Evolutionary conservation across 768 basidiomycete species (phyloP).

Genomic region (Phaffia australis): DNA sequence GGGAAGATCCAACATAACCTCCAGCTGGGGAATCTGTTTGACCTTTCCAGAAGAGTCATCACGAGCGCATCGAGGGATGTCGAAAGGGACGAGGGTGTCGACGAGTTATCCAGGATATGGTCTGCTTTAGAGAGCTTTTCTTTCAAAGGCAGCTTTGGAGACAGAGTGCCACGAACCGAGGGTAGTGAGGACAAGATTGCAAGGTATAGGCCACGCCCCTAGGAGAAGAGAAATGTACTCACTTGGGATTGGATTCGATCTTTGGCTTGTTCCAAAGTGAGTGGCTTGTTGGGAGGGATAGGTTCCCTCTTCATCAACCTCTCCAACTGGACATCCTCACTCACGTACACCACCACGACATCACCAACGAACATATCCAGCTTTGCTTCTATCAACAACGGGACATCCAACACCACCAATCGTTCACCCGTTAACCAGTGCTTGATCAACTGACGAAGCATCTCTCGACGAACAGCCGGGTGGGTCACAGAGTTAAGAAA

Average conservation of each 20-base stretch:
- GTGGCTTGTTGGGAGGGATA: conserved; percentile 44
- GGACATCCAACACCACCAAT: conserved; percentile 77
- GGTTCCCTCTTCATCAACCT: conserved; percentile 18
- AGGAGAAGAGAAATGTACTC: not conserved
- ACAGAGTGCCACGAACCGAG: too few relatives aligned
- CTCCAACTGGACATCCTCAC: not conserved
- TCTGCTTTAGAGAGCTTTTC: conserved; percentile 78
- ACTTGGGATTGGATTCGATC: conserved; percentile 70
- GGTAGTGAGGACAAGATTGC: too few relatives aligned
- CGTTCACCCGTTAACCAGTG: conserved; percentile 69
- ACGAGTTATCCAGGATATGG: conserved; percentile 78
- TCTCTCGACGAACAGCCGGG: conserved; percentile 72
- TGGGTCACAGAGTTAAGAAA: conserved; percentile 77
- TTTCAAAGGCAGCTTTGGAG: conserved; percentile 45
- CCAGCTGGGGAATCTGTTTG: conserved; percentile 37
- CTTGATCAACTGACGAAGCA: conserved; percentile 56
- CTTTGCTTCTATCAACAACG: conserved; percentile 78
- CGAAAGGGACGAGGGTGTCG: conserved; percentile 56
- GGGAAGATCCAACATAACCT: conserved; percentile 47
- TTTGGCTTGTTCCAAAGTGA: conserved; percentile 55
- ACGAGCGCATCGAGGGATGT: conserved; percentile 46
- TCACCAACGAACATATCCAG: conserved; percentile 72
- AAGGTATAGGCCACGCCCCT: too few relatives aligned
- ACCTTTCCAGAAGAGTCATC: conserved; percentile 37
- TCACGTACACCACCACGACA: conserved; percentile 88